Percentiles rank a stretch among this genome's conserved stretches.
phyloP scores from a whole-genome alignment of 2,329 filamentous ascomycete genomes.

The Calonectria montana region DNA sequence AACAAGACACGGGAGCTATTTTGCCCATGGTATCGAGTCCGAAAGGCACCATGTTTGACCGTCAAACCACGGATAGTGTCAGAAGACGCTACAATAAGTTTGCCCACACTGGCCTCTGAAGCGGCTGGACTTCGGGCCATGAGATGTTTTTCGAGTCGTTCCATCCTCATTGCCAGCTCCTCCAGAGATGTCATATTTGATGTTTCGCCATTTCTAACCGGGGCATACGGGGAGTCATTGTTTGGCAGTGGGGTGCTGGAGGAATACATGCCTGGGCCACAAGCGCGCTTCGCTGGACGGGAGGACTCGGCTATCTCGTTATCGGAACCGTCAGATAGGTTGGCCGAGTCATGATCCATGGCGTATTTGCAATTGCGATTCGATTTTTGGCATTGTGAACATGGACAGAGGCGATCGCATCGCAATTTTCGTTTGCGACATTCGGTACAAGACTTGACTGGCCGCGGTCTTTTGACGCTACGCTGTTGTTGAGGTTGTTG shows the following conservation, averaged over 20 bases:
- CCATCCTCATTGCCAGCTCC: slow-evolving; percentile 61
- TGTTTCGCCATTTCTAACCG: slow-evolving; percentile 48
- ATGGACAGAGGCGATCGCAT: slow-evolving; percentile 67
- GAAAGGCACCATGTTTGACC: slow-evolving; percentile 58
- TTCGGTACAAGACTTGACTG: slow-evolving; percentile 67
- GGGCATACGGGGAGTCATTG: slow-evolving; percentile 39
- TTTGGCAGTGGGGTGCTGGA: slow-evolving; percentile 33
- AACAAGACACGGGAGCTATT: slow-evolving; percentile 64
- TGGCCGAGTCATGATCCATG: slow-evolving; percentile 59
- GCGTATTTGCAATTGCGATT: slow-evolving; percentile 65
- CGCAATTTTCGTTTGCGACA: slow-evolving; percentile 68
- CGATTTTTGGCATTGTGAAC: slow-evolving; percentile 69
- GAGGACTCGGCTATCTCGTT: slow-evolving; percentile 46
- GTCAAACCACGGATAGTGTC: slow-evolving; percentile 62
- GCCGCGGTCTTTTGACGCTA: slow-evolving; percentile 64
- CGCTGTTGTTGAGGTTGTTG: slow-evolving; percentile 50
- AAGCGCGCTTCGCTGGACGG: slow-evolving; percentile 55
- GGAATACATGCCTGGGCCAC: slow-evolving; percentile 41
- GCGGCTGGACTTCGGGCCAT: slow-evolving; percentile 54
- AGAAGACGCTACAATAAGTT: slow-evolving; percentile 51
- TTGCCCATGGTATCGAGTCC: slow-evolving; percentile 65
- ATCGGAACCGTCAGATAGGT: slow-evolving; percentile 63
- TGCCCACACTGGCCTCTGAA: slow-evolving; percentile 49
- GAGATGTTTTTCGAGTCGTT: slow-evolving; percentile 64
- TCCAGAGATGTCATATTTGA: slow-evolving; percentile 53